Evolutionary conservation across 2,329 filamentous ascomycete genomes (phyloP).

Genomic region (Amesomyces nigricolor): DNA sequence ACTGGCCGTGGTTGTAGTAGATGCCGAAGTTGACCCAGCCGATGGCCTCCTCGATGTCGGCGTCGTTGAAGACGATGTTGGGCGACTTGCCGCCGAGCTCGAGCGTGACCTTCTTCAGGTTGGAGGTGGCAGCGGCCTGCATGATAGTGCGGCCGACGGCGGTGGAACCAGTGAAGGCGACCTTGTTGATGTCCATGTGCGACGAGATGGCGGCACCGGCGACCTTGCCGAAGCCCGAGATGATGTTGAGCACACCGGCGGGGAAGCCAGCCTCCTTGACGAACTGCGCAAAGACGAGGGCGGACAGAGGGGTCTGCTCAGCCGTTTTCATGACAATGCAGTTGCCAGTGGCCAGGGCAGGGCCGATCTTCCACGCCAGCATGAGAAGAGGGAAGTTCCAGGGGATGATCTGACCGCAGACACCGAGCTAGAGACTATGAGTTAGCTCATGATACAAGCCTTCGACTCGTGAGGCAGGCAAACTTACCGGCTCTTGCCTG

Average conservation of each 20-base stretch:
- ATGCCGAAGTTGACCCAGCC: constrained; percentile 71
- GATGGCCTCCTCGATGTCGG: constrained; percentile 70
- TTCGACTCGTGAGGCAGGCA: not conserved
- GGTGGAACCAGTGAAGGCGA: constrained; percentile 77
- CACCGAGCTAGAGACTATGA: not conserved
- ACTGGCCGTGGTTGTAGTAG: constrained; percentile 61
- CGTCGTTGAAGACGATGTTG: constrained; percentile 74
- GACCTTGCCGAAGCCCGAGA: constrained; percentile 71
- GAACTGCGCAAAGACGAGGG: constrained; percentile 57
- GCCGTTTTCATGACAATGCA: constrained; percentile 68
- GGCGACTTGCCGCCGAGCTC: constrained; percentile 77
- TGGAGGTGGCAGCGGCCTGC: constrained; percentile 71
- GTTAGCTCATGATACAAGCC: not conserved
- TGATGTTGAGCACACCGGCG: constrained; percentile 69
- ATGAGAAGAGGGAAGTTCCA: constrained; percentile 86
- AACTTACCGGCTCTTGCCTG: constrained; percentile 62
- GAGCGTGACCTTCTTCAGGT: constrained; percentile 77
- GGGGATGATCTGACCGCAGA: constrained; percentile 71
- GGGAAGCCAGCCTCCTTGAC: constrained; percentile 75
- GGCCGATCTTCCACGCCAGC: constrained; percentile 76
- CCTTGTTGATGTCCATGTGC: constrained; percentile 78
- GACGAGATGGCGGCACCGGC: constrained; percentile 70
- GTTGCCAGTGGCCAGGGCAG: constrained; percentile 68
- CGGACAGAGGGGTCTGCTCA: constrained; percentile 70
- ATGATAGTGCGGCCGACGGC: constrained; percentile 68